Evolutionary conservation across 441 rosid species (phyloP), one percentile per base, ranked within the genome.

Genomic region (Eruca vesicaria): DNA sequence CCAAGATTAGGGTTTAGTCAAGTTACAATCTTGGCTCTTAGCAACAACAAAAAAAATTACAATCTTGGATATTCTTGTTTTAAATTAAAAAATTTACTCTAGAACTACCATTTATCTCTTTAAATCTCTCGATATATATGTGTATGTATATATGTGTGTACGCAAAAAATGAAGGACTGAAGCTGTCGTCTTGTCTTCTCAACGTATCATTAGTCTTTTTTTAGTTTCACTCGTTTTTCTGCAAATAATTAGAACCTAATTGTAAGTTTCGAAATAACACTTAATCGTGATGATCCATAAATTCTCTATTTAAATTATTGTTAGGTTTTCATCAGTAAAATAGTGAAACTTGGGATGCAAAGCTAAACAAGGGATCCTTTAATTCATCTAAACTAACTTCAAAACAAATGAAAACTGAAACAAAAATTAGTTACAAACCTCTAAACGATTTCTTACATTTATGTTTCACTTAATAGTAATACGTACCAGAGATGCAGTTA

Each of bases 181-280:
- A 71, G 11, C 31, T 79, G 73, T 74, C 73, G n/a, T n/a, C n/a
- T 78, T 78, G 76, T 48, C 56, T 72, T 77, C 77, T 74, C 72
- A 61, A 38, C 33, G 68, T 53, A 18, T 33, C 41, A 43, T 74
- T 21, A 71, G 66, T 29, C 45, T 63, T 68, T 57, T 33, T 19
- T 67, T n/a, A 20, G 58, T 64, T 71, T 56, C n/a, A 29, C 16
- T 53, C 32, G 20, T 36, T 19, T 67, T 35, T 68, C 55, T 72
- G 75, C 68, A n/a, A 56, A 66, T 79, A 81, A 79, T 68, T 60
- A 43, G 75, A 59, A 68, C 7, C 45, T 60, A 33, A 26, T 60
- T 62, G 55, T 56, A 76, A 80, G 52, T 35, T 53, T 72, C 67
- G 18, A 61, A n/a, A 53, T 15, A 10, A 26, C 19, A 48, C 62